Evolutionary conservation across 1,284 basidiomycete species (phyloP), one percentile per base, ranked within the genome.

Genomic region (Moesziomyces parantarcticus): DNA sequence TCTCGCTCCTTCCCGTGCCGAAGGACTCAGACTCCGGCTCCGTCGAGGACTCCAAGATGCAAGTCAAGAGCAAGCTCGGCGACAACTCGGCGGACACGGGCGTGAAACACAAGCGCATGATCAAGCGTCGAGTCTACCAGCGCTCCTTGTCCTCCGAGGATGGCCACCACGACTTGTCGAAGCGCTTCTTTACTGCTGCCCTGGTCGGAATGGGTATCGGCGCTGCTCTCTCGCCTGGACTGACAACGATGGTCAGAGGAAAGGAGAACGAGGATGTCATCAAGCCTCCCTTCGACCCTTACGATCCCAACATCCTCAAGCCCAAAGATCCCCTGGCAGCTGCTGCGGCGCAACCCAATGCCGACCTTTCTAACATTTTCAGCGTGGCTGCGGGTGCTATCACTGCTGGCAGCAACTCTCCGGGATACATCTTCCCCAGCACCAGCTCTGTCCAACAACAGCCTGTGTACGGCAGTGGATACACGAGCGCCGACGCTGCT

Each of bases 211-310:
- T 25, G 1, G 26, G 29, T 5, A 5, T 46, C 7, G 68, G 68
- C 18, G 55, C 32, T 1, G 23, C 39, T 11, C 0, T 72, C 10
- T 25, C 59, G 9, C 63, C 69, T 0, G 59, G 56, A 3, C 13
- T 60, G 3, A 11, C 36, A 6, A 23, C 20, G 2, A 21, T 32
- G 14, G 14, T 72, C 22, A 43, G 4, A 20, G 40, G 42, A 10
- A 55, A 51, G 23, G 44, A 36, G 23, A 10, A 45, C 7, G 26
- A 21, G 4, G 21, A 50, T 3, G 29, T 22, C 22, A 55, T 62
- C 7, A 36, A 50, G 20, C 50, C 63, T n/a, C 69, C 63, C 16
- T 72, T 66, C 52, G 41, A 72, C 44, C 69, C 69, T 16, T 66
- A 72, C 36, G 59, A 72, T 36, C 52, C 63, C 1, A 45, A 58